Conservation (phyloP, 192 early-diverging fungal genomes). For the Backusella australiensis region DNA sequence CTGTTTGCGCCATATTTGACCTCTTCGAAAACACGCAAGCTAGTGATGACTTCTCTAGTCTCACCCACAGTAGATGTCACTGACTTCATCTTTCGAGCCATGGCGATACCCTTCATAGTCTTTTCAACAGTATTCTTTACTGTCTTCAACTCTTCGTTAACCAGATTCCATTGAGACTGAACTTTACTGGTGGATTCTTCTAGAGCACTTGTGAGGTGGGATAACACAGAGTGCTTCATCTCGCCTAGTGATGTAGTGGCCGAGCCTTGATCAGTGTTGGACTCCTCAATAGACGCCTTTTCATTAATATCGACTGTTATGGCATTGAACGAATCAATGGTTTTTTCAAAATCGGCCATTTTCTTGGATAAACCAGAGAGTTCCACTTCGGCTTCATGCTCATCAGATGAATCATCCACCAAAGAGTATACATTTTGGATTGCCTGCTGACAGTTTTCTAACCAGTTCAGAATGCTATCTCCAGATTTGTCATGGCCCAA, state of each 20-base stretch:
- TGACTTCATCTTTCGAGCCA: constrained; percentile 23
- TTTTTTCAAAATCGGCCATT: constrained; percentile 10
- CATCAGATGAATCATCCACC: constrained; percentile 1
- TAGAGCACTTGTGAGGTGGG: neutral
- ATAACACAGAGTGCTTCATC: neutral
- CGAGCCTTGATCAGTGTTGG: neutral
- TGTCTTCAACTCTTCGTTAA: constrained; percentile 24
- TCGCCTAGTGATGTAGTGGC: neutral
- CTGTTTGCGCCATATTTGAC: neutral
- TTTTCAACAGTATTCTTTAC: constrained; percentile 12
- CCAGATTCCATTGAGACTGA: constrained; percentile 18
- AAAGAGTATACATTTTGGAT: neutral
- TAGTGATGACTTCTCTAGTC: constrained; percentile 9
- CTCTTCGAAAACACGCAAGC: neutral
- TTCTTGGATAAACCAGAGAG: constrained; percentile 9
- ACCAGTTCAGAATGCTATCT: constrained; percentile 16
- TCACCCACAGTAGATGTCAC: constrained; percentile 20
- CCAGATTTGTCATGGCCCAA: constrained; percentile 23
- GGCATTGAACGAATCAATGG: constrained; percentile 5
- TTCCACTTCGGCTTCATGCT: neutral
- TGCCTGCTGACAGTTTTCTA: constrained; percentile 11
- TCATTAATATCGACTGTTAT: neutral
- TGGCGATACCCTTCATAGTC: neutral
- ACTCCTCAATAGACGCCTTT: neutral
- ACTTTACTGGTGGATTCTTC: neutral